Conservation (phyloP, 192 early-diverging fungal genomes). For the Coemansia sp. region DNA sequence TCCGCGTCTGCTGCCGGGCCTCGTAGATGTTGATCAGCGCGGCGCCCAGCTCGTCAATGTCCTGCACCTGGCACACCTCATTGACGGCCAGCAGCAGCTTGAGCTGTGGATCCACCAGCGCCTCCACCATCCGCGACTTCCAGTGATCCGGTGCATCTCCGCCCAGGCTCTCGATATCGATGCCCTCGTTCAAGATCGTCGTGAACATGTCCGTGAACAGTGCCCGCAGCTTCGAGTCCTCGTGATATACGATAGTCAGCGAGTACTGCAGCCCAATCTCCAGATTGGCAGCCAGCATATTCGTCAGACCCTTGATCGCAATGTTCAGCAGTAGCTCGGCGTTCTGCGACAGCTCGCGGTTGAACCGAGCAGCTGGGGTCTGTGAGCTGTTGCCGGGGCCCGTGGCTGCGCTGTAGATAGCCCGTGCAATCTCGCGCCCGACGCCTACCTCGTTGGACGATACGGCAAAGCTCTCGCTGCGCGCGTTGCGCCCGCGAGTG, state of each 20-base stretch:
- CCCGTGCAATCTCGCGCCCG: conserved; percentile 48
- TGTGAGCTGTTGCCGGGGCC: too few relatives aligned
- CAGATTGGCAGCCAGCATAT: conserved; percentile 86
- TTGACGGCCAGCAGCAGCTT: conserved; percentile 75
- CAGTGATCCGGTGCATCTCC: conserved; percentile 71
- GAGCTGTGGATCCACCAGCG: conserved; percentile 65
- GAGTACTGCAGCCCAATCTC: conserved; percentile 89
- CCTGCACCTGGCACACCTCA: conserved; percentile 76
- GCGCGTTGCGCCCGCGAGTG: conserved; percentile 12
- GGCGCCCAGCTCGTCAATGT: conserved; percentile 82
- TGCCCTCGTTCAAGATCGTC: conserved; percentile 83
- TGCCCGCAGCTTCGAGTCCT: conserved; percentile 80
- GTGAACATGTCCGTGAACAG: conserved; percentile 92
- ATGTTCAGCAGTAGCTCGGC: conserved; percentile 46
- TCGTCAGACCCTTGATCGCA: conserved; percentile 76
- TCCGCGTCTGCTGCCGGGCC: conserved; percentile 60
- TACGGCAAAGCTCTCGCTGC: conserved; percentile 48
- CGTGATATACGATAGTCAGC: conserved; percentile 84
- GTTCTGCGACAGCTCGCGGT: conserved; percentile 44
- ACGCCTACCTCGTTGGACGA: conserved; percentile 37
- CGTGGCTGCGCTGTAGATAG: conserved; percentile 45
- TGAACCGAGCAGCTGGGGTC: too few relatives aligned
- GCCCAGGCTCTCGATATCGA: conserved; percentile 73
- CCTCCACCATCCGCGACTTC: conserved; percentile 73
- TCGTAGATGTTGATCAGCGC: conserved; percentile 78